Conservation (phyloP, 352 stramenopile species). For the Phytopythium montanum region DNA sequence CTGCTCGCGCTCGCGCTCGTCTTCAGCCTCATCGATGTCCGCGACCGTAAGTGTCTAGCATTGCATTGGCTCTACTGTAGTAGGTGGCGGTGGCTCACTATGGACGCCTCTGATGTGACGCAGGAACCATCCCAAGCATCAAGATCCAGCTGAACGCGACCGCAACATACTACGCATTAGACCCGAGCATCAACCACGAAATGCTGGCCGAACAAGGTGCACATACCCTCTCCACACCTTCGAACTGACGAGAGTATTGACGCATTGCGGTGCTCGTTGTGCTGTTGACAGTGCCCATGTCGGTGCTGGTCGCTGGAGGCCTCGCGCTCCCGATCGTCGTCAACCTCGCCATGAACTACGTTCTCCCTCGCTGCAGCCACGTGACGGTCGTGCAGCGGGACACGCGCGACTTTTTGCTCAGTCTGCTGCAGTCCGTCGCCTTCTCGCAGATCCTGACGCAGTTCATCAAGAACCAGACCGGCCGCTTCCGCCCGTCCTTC, state of each 20-base stretch:
- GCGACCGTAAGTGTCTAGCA: conserved; percentile 29
- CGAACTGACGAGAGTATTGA: too few relatives aligned
- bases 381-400: conserved; percentile 60
- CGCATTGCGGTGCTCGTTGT: background rate
- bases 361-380: background rate
- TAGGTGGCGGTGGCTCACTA: too few relatives aligned
- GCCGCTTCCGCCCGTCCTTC: conserved; percentile 79
- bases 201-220: conserved; percentile 41
- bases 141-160: conserved; percentile 42
- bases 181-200: conserved; percentile 46
- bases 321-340: conserved; percentile 1
- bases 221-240: too few relatives aligned
- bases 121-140: conserved; percentile 42
- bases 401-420: conserved; percentile 74
- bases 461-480: conserved; percentile 73
- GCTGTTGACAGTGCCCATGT: background rate
- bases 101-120: background rate
- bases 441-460: conserved; percentile 60
- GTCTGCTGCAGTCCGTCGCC: conserved; percentile 45
- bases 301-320: background rate
- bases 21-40: conserved; percentile 48
- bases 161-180: conserved; percentile 34
- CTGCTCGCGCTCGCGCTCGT: conserved; percentile 47
- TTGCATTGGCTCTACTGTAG: too few relatives aligned
- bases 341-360: conserved; percentile 1